Evolutionary conservation across 495 filamentous ascomycete species (phyloP), one percentile per base, ranked within the genome.

Genomic region (Viridothelium virens): DNA sequence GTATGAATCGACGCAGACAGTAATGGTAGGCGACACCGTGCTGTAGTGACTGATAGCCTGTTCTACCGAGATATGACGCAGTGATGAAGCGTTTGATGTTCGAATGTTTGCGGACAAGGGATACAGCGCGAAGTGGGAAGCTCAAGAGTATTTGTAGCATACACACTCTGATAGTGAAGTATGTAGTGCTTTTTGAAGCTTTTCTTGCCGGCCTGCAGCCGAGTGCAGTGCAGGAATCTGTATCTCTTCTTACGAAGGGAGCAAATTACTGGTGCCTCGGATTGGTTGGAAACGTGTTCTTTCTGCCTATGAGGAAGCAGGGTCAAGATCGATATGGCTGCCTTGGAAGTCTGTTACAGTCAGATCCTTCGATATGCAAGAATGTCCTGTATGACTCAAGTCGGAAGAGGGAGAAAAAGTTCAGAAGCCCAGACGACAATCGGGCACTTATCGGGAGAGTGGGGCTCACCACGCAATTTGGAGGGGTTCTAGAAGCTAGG

Each of bases 151-250:
- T 11, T 59, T 11, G 11, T 0, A 59, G 53, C 53, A 59, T 59
- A 36, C 53, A 59, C 53, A 7, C 7, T 10, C 7, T 7, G 31
- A 7, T 7, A 6, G 31, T n/a, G 14, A 6, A 36, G 31, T 7
- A 7, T 7, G 14, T 7, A 14, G 41, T 44, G 41, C 7, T 44
- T 44, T 44, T 14, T 44, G 41, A 14, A 7, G 14, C 6, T 44
- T 14, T 44, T 44, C 25, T 25, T 25, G 25, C 25, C 6, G 41
- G 41, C 41, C 14, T 7, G 14, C 41, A 44, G 41, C 6, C 14
- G 64, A 34, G 67, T 69, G 67, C 69, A 67, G 63, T 64, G 61
- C 61, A 25, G 56, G 61, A 14, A 44, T 44, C 14, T 44, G 41
- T 44, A 44, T 44, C 6, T 44, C 41, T 44, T 7, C 41, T 6